phyloP scores from a whole-genome alignment of 2,329 filamentous ascomycete species.

The Xylariaceae sp. region DNA sequence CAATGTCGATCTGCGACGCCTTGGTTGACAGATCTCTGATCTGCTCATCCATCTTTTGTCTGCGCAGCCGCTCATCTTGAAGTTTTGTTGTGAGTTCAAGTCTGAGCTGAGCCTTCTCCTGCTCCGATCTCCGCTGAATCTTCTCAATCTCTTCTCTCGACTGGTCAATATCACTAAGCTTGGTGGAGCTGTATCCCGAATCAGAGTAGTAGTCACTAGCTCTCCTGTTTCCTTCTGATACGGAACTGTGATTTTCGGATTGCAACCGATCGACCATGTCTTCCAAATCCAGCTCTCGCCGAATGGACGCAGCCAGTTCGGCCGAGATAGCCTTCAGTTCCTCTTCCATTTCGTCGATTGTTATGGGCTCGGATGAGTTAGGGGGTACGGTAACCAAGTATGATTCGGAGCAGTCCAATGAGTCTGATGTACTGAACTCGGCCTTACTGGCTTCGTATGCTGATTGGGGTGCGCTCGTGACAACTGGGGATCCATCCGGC shows the following conservation, averaged over 20 bases:
- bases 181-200: constrained; percentile 80
- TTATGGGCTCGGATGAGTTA: constrained; percentile 38
- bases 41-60: constrained; percentile 74
- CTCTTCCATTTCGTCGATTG: constrained; percentile 86
- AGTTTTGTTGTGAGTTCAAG: constrained; percentile 80
- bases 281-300: constrained; percentile 92
- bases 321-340: constrained; percentile 89
- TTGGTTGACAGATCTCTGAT: constrained; percentile 77
- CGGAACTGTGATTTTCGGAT: constrained; percentile 60
- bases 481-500: constrained; percentile 40
- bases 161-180: constrained; percentile 63
- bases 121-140: constrained; percentile 76
- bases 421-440: constrained; percentile 39
- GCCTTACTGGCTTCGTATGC: constrained; percentile 37
- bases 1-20: constrained; percentile 57
- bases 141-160: constrained; percentile 71
- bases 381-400: constrained; percentile 47
- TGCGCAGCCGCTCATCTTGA: constrained; percentile 74
- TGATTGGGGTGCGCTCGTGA: constrained; percentile 35
- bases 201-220: constrained; percentile 99
- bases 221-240: constrained; percentile 56
- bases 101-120: constrained; percentile 82
- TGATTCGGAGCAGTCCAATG: constrained; percentile 47
- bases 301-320: constrained; percentile 87
- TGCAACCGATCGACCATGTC: constrained; percentile 87